phyloP scores from a whole-genome alignment of 768 basidiomycete genomes.

The Rhodotorula sphaerocarpa region DNA sequence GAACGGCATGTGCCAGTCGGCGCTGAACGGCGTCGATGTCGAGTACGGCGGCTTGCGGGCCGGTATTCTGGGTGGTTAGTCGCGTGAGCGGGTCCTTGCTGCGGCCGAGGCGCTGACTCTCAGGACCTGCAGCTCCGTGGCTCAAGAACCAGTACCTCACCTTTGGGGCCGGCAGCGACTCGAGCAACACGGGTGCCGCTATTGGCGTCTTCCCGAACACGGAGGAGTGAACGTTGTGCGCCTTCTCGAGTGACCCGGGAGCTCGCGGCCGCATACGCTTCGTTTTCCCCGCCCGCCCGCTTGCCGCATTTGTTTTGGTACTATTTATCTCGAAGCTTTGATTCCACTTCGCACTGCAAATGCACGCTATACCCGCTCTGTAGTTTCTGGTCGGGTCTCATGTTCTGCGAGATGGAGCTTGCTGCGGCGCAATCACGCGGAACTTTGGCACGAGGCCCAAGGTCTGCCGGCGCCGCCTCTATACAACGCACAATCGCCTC shows the following conservation, averaged over 20 bases:
- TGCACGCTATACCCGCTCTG: too few species aligned
- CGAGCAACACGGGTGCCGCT: not conserved
- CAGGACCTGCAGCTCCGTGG: not conserved
- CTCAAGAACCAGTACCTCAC: not conserved
- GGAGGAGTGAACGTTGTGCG: too few species aligned
- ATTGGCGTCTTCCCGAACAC: not conserved
- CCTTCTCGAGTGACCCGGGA: too few species aligned
- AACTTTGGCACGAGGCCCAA: too few species aligned
- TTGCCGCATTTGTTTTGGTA: too few species aligned
- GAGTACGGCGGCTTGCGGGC: not conserved
- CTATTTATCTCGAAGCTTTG: too few species aligned
- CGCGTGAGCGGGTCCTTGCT: not conserved
- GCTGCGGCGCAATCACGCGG: too few species aligned
- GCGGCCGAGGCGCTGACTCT: not conserved
- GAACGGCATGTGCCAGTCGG: not conserved
- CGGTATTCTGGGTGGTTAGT: conserved; percentile 15
- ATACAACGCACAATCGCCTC: too few species aligned
- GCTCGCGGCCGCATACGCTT: not conserved
- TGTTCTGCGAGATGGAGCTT: too few species aligned
- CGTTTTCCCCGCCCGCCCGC: not conserved
- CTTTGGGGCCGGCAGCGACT: conserved; percentile 3
- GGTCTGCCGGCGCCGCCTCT: too few species aligned
- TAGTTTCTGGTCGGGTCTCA: too few species aligned
- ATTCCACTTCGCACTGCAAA: too few species aligned
- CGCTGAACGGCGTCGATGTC: conserved; percentile 17